Evolutionary conservation across 1,139 yeast genomes (phyloP), one percentile per base, ranked within the genome.

Genomic region (Candida sp.): DNA sequence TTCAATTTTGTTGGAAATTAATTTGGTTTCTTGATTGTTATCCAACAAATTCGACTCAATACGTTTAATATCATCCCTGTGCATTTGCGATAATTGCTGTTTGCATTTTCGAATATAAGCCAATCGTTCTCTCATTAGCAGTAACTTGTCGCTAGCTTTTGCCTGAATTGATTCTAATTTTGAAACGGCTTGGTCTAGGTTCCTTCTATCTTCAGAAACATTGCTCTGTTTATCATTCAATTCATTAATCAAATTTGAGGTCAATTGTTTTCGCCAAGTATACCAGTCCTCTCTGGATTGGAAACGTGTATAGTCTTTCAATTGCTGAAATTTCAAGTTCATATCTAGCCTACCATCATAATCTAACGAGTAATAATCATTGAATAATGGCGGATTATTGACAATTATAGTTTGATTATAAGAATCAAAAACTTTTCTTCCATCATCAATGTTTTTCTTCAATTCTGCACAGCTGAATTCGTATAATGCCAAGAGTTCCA

Each of bases 281-380:
- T 78, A 79, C 85, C 85, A 81, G 1, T 75, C 73, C 21, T 69
- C 70, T 45, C 67, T 71, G 3, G 84, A 78, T 52, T 75, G 75
- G 35, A 66, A 68, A 30, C 82, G 65, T 3, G 84, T 67, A 46
- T 58, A 72, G 41, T 76, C 80, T 54, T 77, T 78, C 42, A 79
- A 59, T 23, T 71, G 55, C 35, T 68, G 73, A 41, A 81, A 66
- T 38, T 70, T 66, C 23, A 70, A 64, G 42, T 71, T 72, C 60
- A 79, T 63, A 5, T 58, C 56, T 36, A 65, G 61, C 38, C 69
- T 69, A 6, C 68, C 75, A 32, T 60, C 63, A 4, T 64, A 61
- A 12, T 63, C 55, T 1, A 75, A 63, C 2, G 63, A 58, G 42
- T 76, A 68, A 51, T 70, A 81, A 46, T 75, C 79, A 35, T 65